phyloP scores from a whole-genome alignment of 108 stramenopile species.

The Cyclotella cryptica region DNA sequence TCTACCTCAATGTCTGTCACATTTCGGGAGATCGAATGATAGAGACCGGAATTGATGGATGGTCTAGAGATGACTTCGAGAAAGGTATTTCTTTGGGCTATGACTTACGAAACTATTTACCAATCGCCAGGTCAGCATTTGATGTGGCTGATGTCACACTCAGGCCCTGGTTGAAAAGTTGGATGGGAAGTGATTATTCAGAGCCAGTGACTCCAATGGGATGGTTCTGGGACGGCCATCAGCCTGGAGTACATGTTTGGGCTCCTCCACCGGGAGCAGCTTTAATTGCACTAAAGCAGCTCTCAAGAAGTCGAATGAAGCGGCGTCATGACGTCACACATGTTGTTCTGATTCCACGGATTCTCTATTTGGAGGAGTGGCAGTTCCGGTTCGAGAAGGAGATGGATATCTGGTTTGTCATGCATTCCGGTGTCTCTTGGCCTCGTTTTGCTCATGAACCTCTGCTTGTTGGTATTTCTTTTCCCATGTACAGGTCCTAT shows the following conservation, averaged over 20 bases:
- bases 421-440: background rate
- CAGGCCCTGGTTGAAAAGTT: background rate
- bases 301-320: background rate
- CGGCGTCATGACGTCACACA: background rate
- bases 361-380: background rate
- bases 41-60: conserved; percentile 18
- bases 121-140: background rate
- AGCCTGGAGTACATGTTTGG: conserved; percentile 15
- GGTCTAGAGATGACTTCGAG: conserved; percentile 17
- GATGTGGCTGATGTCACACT: background rate
- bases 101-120: background rate
- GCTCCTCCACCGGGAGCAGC: background rate
- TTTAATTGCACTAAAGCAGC: background rate
- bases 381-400: no score
- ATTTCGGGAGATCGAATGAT: conserved; percentile 36
- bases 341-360: conserved; percentile 2
- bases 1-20: conserved; percentile 13
- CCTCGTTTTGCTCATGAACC: conserved; percentile 12
- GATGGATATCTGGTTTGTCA: no score
- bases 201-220: background rate
- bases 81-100: conserved; percentile 18
- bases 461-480: conserved; percentile 12
- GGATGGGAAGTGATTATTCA: background rate
- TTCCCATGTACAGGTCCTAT: background rate
- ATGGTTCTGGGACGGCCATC: conserved; percentile 2